These are phyloP conservation scores for Kurtzmaniella quercitrusa DNA, from an alignment of 1,139 yeast genomes.

Conservation along the genomic window DNA sequence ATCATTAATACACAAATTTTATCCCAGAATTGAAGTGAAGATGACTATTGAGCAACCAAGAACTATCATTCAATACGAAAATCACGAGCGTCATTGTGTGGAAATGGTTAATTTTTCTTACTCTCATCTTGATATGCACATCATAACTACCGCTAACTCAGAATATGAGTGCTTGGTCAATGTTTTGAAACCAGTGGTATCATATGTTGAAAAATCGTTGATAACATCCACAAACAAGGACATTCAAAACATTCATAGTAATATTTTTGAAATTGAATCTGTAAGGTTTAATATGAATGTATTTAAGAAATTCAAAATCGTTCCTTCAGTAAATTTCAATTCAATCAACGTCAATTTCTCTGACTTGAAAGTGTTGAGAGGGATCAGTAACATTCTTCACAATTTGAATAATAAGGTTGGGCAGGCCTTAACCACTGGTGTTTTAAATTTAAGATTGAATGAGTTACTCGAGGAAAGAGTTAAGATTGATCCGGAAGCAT, in stretches of 20 bases:
- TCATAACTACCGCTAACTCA: conserved; percentile 29
- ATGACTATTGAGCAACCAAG: conserved; percentile 44
- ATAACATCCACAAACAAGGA: conserved; percentile 3
- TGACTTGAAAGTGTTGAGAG: conserved; percentile 28
- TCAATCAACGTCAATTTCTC: conserved; percentile 19
- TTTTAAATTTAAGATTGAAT: conserved; percentile 26
- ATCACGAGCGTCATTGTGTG: conserved; percentile 15
- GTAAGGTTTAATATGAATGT: conserved; percentile 23
- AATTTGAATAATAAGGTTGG: conserved; percentile 25
- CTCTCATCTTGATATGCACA: conserved; percentile 35
- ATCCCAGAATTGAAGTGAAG: conserved; percentile 40
- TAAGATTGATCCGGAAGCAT: conserved; percentile 13
- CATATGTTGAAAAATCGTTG: conserved; percentile 24
- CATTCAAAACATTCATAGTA: conserved; percentile 10
- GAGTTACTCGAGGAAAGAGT: conserved; percentile 10
- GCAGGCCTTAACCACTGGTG: conserved; percentile 25
- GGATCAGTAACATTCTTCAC: conserved; percentile 26
- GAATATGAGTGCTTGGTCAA: conserved; percentile 36
- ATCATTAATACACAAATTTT: conserved; percentile 35
- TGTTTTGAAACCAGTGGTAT: conserved; percentile 29
- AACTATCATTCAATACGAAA: conserved; percentile 26
- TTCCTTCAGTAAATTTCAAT: conserved; percentile 9
- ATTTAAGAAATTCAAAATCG: conserved; percentile 27
- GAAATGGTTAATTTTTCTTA: conserved; percentile 34
- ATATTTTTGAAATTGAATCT: conserved; percentile 19